phyloP scores from a whole-genome alignment of 106 monocot species.

The Acorus calamus region DNA sequence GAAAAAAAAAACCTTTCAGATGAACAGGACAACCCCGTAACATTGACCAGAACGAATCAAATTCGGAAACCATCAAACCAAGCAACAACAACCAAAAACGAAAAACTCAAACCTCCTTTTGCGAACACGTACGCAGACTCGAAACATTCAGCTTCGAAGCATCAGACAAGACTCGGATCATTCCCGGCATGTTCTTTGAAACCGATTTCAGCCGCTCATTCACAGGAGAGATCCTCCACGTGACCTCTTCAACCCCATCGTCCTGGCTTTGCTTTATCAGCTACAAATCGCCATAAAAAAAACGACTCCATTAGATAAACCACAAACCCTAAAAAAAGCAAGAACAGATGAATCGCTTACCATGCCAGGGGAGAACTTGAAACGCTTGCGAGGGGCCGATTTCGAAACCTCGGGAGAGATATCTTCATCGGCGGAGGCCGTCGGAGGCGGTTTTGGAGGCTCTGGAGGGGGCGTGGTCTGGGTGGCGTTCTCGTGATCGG shows the following conservation, averaged over 20 bases:
- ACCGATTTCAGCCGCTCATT: constrained; percentile 53
- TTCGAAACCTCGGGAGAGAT: constrained; percentile 69
- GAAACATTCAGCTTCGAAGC: constrained; percentile 15
- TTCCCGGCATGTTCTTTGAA: constrained; percentile 31
- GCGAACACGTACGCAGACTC: constrained; percentile 37
- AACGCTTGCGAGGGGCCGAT: constrained; percentile 41
- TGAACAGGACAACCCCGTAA: constrained; percentile 26
- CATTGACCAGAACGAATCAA: not conserved
- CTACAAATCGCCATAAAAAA: constrained; percentile 18
- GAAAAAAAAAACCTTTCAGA: constrained; percentile 7
- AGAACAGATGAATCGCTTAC: constrained; percentile 18
- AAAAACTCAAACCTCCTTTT: constrained; percentile 25
- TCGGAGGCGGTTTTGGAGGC: not conserved
- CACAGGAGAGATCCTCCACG: constrained; percentile 89
- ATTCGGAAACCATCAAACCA: not conserved
- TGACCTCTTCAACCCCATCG: constrained; percentile 79
- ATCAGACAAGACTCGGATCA: constrained; percentile 5
- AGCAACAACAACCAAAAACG: not conserved
- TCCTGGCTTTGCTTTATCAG: constrained; percentile 94
- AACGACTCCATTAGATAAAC: not conserved
- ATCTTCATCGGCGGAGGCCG: not conserved
- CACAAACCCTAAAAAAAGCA: not conserved
- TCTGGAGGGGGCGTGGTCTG: not conserved
- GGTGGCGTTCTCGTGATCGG: not conserved
- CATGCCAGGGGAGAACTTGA: constrained; percentile 94